Evolutionary conservation across 495 filamentous ascomycete genomes (phyloP).

Genomic region (Rhypophila decipiens): DNA sequence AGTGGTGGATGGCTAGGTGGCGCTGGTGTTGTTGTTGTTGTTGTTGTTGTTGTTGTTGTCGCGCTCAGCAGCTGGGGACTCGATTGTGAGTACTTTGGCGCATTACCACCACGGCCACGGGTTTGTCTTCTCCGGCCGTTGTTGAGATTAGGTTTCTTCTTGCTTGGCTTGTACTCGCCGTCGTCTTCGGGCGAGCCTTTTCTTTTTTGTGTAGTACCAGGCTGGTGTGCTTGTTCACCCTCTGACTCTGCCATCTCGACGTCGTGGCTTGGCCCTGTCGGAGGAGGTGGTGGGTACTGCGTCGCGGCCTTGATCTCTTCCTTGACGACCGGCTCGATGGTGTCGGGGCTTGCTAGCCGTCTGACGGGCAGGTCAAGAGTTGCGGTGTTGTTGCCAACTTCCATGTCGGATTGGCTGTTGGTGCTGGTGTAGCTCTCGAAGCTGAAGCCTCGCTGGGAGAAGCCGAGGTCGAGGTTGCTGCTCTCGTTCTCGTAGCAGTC

Average conservation of each 20-base stretch:
- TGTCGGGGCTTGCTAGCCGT: slow-evolving; percentile 16
- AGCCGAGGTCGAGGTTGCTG: slow-evolving; percentile 9
- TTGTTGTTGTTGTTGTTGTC: not conserved
- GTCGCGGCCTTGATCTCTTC: slow-evolving; percentile 24
- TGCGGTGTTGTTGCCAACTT: slow-evolving; percentile 3
- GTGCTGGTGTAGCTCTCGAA: slow-evolving; percentile 14
- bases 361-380: not conserved
- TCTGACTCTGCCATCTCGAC: slow-evolving; percentile 15
- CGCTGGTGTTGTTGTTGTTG: not conserved
- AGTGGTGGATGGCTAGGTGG: not conserved
- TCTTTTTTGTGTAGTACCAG: slow-evolving; percentile 10
- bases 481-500: slow-evolving; percentile 26
- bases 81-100: not conserved
- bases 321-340: slow-evolving; percentile 16
- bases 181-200: slow-evolving; percentile 16
- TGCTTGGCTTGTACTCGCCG: slow-evolving; percentile 12
- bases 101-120: not conserved
- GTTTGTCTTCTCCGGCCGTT: not conserved
- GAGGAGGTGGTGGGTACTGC: slow-evolving; percentile 14
- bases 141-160: slow-evolving; percentile 17
- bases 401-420: slow-evolving; percentile 6
- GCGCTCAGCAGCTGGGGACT: not conserved
- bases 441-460: slow-evolving; percentile 7
- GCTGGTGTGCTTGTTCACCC: slow-evolving; percentile 3
- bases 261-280: slow-evolving; percentile 6